Percentiles rank a stretch among this genome's conserved stretches.
These are phyloP conservation scores for Nectriaceae sp. DNA, from an alignment of 2,329 filamentous ascomycete species.

Conservation along the genomic window DNA sequence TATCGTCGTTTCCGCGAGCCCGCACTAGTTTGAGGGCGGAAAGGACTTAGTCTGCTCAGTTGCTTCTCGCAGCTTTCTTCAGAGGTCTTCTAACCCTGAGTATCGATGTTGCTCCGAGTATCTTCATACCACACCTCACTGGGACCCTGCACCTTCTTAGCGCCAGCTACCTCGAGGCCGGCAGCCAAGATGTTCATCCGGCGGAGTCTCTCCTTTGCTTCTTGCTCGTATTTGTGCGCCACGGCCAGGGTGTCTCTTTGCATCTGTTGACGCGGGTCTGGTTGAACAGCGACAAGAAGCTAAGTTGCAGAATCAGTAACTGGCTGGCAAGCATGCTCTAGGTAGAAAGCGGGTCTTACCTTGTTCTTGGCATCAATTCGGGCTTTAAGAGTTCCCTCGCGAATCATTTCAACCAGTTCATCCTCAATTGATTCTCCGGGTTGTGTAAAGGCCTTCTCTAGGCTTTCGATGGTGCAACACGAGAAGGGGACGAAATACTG, in stretches of 20 bases:
- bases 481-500: constrained; percentile 93
- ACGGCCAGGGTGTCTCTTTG: constrained; percentile 70
- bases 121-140: constrained; percentile 40
- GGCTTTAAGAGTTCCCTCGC: constrained; percentile 69
- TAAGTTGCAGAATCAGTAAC: constrained; percentile 33
- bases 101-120: constrained; percentile 7
- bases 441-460: constrained; percentile 75
- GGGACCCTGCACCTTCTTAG: constrained; percentile 23
- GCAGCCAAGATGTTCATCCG: constrained; percentile 75
- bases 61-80: too few relatives aligned
- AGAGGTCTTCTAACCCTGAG: constrained; percentile 1
- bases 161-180: constrained; percentile 64
- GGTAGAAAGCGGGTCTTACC: constrained; percentile 41
- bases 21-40: too few relatives aligned
- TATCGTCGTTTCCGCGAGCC: too few relatives aligned
- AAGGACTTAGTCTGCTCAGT: too few relatives aligned
- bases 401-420: constrained; percentile 81
- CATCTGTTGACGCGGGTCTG: constrained; percentile 66
- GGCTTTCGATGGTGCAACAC: constrained; percentile 76
- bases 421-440: constrained; percentile 64
- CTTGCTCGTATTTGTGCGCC: constrained; percentile 71
- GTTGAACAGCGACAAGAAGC: constrained; percentile 72
- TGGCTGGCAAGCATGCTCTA: constrained; percentile 1
- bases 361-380: constrained; percentile 83
- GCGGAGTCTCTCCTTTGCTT: constrained; percentile 74